Percentiles rank a stretch among this genome's conserved stretches.
phyloP scores from a whole-genome alignment of 2,329 filamentous ascomycete genomes.

The Bipolaris oryzae region DNA sequence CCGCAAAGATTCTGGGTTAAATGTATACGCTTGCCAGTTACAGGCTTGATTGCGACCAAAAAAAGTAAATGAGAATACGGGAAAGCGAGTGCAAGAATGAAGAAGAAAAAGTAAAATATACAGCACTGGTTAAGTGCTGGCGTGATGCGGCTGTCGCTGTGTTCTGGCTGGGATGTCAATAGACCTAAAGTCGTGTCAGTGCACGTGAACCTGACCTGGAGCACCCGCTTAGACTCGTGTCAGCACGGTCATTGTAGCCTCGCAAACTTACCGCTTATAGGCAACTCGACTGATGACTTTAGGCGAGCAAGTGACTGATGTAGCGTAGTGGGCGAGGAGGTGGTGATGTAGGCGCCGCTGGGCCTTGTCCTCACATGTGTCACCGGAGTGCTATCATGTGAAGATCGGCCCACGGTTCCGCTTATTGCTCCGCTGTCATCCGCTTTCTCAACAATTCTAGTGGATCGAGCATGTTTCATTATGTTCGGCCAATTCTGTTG shows the following conservation, averaged over 20 bases:
- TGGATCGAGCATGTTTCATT: conserved; percentile 30
- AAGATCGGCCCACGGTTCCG: conserved; percentile 30
- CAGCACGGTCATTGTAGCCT: conserved; percentile 16
- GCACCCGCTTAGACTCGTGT: conserved; percentile 24
- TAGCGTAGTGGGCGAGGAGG: conserved; percentile 15
- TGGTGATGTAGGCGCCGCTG: conserved; percentile 16
- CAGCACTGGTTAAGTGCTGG: conserved; percentile 12
- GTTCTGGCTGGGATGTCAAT: conserved; percentile 30
- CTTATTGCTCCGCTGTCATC: conserved; percentile 21
- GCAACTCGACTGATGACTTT: conserved; percentile 20
- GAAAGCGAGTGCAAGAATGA: conserved; percentile 17
- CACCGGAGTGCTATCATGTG: conserved; percentile 33
- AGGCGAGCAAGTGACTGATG: conserved; percentile 10
- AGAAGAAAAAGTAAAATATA: conserved; percentile 9
- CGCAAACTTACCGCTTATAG: conserved; percentile 35
- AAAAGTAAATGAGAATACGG: conserved; percentile 2
- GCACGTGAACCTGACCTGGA: conserved; percentile 30
- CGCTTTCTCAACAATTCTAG: conserved; percentile 21
- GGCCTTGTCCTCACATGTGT: conserved; percentile 16
- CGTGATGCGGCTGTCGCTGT: conserved; percentile 27
- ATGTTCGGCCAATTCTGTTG: conserved; percentile 28
- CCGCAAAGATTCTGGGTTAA: conserved; percentile 6
- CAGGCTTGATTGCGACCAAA: conserved; percentile 10
- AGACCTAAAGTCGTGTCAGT: conserved; percentile 25
- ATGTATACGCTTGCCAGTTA: conserved; percentile 1